A percentile compares a stretch with the other conserved stretches of the same genome.
These are phyloP conservation scores for button mushroom (Agaricus bisporus) DNA, from an alignment of 768 basidiomycete species.

Conservation along the genomic window DNA sequence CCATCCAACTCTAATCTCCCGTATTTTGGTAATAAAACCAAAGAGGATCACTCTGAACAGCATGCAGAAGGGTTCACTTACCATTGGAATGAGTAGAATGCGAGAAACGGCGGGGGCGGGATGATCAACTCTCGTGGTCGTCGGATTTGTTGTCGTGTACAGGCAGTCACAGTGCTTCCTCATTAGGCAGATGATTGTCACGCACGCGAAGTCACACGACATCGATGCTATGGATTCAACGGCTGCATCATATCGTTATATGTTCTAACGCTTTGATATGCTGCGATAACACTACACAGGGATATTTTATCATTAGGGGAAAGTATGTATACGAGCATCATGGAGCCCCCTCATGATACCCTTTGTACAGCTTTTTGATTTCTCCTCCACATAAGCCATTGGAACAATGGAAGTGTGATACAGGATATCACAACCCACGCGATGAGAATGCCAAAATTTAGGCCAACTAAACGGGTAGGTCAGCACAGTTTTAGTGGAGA, in stretches of 20 bases:
- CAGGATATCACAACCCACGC: slow-evolving; percentile 49
- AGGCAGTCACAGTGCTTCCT: not conserved
- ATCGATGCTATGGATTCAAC: no score
- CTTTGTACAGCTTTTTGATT: not conserved
- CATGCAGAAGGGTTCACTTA: not conserved
- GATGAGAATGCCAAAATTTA: slow-evolving; percentile 53
- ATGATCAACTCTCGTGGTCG: not conserved
- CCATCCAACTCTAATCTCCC: slow-evolving; percentile 3
- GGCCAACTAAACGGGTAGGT: slow-evolving; percentile 33
- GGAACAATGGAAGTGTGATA: slow-evolving; percentile 40
- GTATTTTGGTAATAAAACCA: not conserved
- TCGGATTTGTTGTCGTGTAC: not conserved
- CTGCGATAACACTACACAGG: not conserved
- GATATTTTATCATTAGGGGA: no score
- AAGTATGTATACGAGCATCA: no score
- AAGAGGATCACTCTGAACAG: no score
- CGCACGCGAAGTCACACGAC: not conserved
- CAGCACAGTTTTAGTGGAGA: not conserved
- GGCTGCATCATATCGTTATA: no score
- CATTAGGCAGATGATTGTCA: not conserved
- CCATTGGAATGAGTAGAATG: slow-evolving; percentile 1
- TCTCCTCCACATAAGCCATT: slow-evolving; percentile 24
- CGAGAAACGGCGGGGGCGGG: not conserved
- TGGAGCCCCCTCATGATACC: not conserved
- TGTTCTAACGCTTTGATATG: not conserved